A percentile compares a stretch with the other conserved stretches of the same genome.
phyloP scores from a whole-genome alignment of 805 yeast genomes.

The Starmera quercuum region DNA sequence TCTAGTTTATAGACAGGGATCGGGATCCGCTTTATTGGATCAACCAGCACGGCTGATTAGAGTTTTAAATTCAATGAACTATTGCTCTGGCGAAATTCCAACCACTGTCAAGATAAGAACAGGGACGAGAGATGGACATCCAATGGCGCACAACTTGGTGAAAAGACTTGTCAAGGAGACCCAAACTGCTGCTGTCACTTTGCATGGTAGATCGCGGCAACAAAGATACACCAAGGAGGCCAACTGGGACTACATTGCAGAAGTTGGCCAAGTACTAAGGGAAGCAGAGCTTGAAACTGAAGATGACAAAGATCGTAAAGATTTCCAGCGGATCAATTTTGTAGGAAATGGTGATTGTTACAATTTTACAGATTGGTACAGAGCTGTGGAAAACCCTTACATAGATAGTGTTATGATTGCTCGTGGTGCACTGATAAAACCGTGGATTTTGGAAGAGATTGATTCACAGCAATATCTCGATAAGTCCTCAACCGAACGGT shows the following conservation, averaged over 20 bases:
- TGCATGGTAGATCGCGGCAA: slow-evolving; percentile 95
- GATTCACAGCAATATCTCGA: slow-evolving; percentile 86
- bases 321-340: slow-evolving; percentile 62
- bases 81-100: slow-evolving; percentile 84
- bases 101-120: slow-evolving; percentile 88
- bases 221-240: slow-evolving; percentile 90
- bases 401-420: slow-evolving; percentile 97
- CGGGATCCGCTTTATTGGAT: slow-evolving; percentile 90
- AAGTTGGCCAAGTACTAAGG: slow-evolving; percentile 63
- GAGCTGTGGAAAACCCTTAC: slow-evolving; percentile 52
- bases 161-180: slow-evolving; percentile 66
- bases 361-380: slow-evolving; percentile 83
- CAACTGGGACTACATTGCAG: slow-evolving; percentile 83
- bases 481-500: slow-evolving; percentile 83
- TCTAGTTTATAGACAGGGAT: slow-evolving; percentile 86
- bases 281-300: slow-evolving; percentile 44
- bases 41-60: slow-evolving; percentile 77
- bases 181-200: slow-evolving; percentile 82
- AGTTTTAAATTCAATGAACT: slow-evolving; percentile 81
- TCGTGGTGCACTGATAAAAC: slow-evolving; percentile 94
- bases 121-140: slow-evolving; percentile 79
- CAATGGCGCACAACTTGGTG: slow-evolving; percentile 78
- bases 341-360: slow-evolving; percentile 94
- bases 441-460: slow-evolving; percentile 97
- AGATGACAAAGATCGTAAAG: slow-evolving; percentile 54